Conservation (phyloP, 208 protist genomes). For the Acanthamoeba healyi region DNA sequence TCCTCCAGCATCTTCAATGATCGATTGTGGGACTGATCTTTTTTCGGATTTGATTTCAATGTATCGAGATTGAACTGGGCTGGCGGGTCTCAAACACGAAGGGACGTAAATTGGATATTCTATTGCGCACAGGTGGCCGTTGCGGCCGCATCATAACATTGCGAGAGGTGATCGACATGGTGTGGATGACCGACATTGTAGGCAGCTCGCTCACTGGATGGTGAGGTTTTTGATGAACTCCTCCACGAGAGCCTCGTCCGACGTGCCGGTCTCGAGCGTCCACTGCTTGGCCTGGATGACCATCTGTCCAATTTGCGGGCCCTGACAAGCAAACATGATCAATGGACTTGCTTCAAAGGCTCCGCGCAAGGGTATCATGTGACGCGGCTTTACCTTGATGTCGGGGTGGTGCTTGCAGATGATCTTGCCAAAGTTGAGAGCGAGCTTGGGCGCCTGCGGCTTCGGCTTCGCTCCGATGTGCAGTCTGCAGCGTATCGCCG, state of each 20-base stretch:
- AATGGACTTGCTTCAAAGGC: not conserved
- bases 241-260: not conserved
- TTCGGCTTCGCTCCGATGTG: conserved; percentile 37
- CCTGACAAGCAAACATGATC: not conserved
- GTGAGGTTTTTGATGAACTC: conserved; percentile 47
- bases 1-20: too few relatives aligned
- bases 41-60: too few relatives aligned
- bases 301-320: conserved; percentile 20
- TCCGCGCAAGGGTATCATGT: not conserved
- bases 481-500: not conserved
- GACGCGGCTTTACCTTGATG: not conserved
- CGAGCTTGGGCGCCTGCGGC: not conserved
- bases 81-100: too few relatives aligned
- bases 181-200: too few relatives aligned
- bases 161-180: too few relatives aligned
- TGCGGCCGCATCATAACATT: too few relatives aligned
- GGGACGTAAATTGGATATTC: too few relatives aligned
- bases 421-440: conserved; percentile 47
- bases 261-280: not conserved
- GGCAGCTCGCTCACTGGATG: conserved; percentile 18
- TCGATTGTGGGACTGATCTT: too few relatives aligned
- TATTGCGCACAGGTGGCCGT: too few relatives aligned
- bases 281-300: conserved; percentile 24
- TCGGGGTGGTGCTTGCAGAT: conserved; percentile 24
- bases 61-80: too few relatives aligned